Evolutionary conservation across 805 yeast genomes (phyloP), one percentile per base, ranked within the genome.

Genomic region (Candida nanaspora): DNA sequence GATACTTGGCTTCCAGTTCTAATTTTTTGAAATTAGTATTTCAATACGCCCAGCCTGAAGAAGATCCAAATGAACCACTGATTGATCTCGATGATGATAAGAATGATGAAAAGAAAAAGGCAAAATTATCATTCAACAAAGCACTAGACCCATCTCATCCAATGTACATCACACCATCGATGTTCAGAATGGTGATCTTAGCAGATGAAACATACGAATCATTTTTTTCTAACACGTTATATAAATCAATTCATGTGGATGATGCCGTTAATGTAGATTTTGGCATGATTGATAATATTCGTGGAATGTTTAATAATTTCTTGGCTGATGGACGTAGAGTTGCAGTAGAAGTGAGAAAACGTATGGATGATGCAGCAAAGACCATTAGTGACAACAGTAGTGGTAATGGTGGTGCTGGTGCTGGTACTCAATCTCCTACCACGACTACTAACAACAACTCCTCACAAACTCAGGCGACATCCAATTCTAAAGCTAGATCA

Each of bases 181-280:
- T 96, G 0, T 91, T 91, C 64, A 69, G 98, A 46, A 91, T 91
- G 98, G 94, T 93, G 1, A 66, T 93, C 6, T 66, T 91, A 6
- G 97, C 98, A 0, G 96, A 89, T 57, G 98, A 88, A 53, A 85
- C 96, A 0, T 83, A 87, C 50, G 98, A 93, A 59, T 67, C 83
- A 32, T 78, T 91, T 46, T 93, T 93, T 63, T 70, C 86, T 13
- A 66, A 69, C 21, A 82, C 88, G 0, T 65, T 87, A 27, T 71
- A 83, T 41, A 59, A 68, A n/a, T 74, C 91, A 0, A 72, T 86
- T 39, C 86, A 84, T 54, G 69, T 86, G 37, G 73, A 76, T 42
- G 73, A 74, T 47, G 76, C 73, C 29, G 68, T 74, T 35, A 72
- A 69, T 50, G 49, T 46, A 15, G 45, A 47, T 28, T 47, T 54